A percentile compares a stretch with the other conserved stretches of the same genome.
These are phyloP conservation scores for Zygotorulaspora sp. DNA, from an alignment of 805 yeast genomes.

Conservation along the genomic window DNA sequence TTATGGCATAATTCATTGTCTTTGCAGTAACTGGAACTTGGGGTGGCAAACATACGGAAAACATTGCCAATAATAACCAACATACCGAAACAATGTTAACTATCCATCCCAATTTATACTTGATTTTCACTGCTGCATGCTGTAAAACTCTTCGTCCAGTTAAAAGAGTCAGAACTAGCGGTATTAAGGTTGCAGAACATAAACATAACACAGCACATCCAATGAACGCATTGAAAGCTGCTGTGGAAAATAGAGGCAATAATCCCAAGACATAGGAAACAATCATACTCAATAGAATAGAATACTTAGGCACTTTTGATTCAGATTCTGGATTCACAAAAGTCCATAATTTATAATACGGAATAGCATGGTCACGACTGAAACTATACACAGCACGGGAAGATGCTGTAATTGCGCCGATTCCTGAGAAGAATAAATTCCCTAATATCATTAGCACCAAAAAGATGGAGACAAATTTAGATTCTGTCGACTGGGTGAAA, in stretches of 20 bases:
- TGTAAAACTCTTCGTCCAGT: conserved; percentile 56
- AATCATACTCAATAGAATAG: conserved; percentile 58
- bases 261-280: conserved; percentile 58
- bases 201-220: conserved; percentile 76
- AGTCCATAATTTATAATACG: conserved; percentile 59
- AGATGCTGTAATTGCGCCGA: conserved; percentile 76
- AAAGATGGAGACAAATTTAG: conserved; percentile 63
- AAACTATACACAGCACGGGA: conserved; percentile 78
- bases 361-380: conserved; percentile 80
- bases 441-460: conserved; percentile 63
- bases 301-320: conserved; percentile 64
- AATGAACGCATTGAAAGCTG: conserved; percentile 79
- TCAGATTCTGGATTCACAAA: conserved; percentile 53
- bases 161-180: conserved; percentile 58
- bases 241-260: conserved; percentile 60
- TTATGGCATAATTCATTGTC: conserved; percentile 52
- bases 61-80: conserved; percentile 56
- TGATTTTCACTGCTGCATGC: conserved; percentile 64
- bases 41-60: conserved; percentile 68
- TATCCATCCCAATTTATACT: conserved; percentile 56
- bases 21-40: conserved; percentile 46
- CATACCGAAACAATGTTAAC: conserved; percentile 53
- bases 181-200: conserved; percentile 72
- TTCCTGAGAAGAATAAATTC: conserved; percentile 68
- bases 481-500: conserved; percentile 65